A percentile compares a stretch with the other conserved stretches of the same genome.
phyloP scores from a whole-genome alignment of 2,329 filamentous ascomycete genomes.

The Trichoderma endophyticum region DNA sequence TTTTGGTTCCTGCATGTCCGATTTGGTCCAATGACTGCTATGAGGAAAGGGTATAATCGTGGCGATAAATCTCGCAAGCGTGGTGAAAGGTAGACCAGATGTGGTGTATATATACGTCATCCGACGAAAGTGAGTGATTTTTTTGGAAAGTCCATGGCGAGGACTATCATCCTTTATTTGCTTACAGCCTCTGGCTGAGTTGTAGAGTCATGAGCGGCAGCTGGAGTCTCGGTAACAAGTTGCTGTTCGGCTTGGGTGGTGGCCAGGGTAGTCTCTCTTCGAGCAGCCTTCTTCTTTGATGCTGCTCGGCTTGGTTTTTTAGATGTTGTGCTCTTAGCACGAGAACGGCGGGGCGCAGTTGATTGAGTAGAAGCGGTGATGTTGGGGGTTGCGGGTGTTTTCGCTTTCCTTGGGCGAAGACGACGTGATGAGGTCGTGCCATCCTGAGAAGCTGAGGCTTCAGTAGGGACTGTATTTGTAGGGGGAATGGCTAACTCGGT shows the following conservation, averaged over 20 bases:
- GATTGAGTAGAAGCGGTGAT: not conserved
- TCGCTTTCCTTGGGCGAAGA: slow-evolving; percentile 18
- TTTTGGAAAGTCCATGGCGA: not conserved
- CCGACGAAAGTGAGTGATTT: not conserved
- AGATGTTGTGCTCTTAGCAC: not conserved
- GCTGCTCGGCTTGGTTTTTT: slow-evolving; percentile 12
- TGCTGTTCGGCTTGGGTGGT: not conserved
- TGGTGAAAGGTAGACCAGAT: not conserved
- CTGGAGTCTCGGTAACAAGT: not conserved
- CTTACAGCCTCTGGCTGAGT: not conserved
- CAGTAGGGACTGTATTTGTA: not conserved
- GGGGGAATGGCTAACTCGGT: not conserved
- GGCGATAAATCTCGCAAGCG: not conserved
- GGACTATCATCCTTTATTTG: not conserved
- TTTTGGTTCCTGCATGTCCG: not conserved
- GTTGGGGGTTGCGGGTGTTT: slow-evolving; percentile 12
- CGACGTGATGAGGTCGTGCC: not conserved
- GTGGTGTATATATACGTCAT: slow-evolving; percentile 14
- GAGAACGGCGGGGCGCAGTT: not conserved
- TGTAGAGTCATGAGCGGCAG: not conserved
- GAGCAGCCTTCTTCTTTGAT: slow-evolving; percentile 16
- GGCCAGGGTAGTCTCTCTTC: slow-evolving; percentile 5
- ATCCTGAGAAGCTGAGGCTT: not conserved
- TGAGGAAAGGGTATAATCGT: slow-evolving; percentile 7
- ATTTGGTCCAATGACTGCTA: not conserved